Conservation (phyloP, 257 asterid species). For the Lantana camara region DNA sequence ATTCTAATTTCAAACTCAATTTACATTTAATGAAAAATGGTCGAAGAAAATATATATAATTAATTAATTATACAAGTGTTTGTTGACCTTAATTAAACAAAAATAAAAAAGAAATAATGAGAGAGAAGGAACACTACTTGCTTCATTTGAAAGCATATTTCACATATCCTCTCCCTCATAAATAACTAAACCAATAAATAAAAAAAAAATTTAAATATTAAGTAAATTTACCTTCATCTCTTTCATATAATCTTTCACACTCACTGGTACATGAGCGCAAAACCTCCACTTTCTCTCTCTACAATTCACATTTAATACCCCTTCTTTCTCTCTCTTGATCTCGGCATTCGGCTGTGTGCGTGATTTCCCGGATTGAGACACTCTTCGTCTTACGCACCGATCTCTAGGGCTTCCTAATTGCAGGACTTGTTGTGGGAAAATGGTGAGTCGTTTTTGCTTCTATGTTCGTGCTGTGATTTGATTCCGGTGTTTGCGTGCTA, state of each 20-base stretch:
- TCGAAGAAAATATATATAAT: too few relatives aligned
- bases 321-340: conserved; percentile 42
- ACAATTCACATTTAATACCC: conserved; percentile 19
- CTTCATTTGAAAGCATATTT: conserved; percentile 2
- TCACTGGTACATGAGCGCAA: conserved; percentile 23
- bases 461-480: conserved; percentile 20
- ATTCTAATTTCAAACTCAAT: too few relatives aligned
- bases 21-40: too few relatives aligned
- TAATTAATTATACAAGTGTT: too few relatives aligned
- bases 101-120: neutral
- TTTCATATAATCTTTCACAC: conserved; percentile 13
- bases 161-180: neutral
- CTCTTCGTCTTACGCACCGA: conserved; percentile 33
- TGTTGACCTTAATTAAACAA: conserved; percentile 2
- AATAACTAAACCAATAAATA: neutral
- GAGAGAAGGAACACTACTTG: neutral
- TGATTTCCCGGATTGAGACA: conserved; percentile 18
- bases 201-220: conserved; percentile 8
- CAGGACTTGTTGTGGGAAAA: conserved; percentile 30
- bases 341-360: conserved; percentile 31
- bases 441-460: conserved; percentile 42
- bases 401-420: conserved; percentile 35
- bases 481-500: conserved; percentile 24
- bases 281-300: conserved; percentile 27
- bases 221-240: conserved; percentile 29